Base-by-base conservation (phyloP, 2,329 filamentous ascomycete species). In the Cryoendolithus antarcticus region DNA sequence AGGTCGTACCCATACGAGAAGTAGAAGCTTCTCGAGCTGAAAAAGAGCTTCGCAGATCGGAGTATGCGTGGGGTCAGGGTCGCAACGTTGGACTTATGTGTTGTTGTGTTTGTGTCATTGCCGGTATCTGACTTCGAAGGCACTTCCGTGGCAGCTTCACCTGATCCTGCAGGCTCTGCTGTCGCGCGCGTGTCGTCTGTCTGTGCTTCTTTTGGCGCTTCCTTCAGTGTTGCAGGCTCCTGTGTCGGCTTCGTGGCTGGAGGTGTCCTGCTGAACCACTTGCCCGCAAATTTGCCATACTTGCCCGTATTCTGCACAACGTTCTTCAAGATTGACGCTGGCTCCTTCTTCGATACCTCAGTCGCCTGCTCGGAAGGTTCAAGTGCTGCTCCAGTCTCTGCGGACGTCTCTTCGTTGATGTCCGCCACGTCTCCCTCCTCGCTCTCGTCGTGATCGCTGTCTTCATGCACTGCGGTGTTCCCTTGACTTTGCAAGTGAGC, bases 1-100 rank as follows among this genome's bases (percentile, higher is more conserved):
- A 98, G 74, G 57, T 98, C 88, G 56, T 89, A 74, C 48, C 98
- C 91, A 58, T 98, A 95, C 1, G 88, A 88, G 59, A 89, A 98
- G 66, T 82, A 96, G 60, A 95, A 96, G 58, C 85, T 95, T 46
- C 74, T 73, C 0, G 78, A 73, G 1, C 82, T 79, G 55, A 95
- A 89, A 44, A 94, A 75, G 40, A 96, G 75, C 54, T 84, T 84
- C 2, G 86, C 80, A 27, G 84, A 93, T 31, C 82, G 75, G 32
- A 98, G 61, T 30, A 96, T 69, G 54, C 94, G 93, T 1, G 89
- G 89, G 8, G 93, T 66, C 27, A 96, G 62, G 13, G 52, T 51
- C n/a, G 55, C 51, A 28, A 57, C 49, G 4, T 48, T 50, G 12
- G 42, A 50, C 24, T 37, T 42, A 5, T 37, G 34, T 10, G 8